Evolutionary conservation across 208 protist genomes (phyloP).

Genomic region (Crithidia acanthocephali): DNA sequence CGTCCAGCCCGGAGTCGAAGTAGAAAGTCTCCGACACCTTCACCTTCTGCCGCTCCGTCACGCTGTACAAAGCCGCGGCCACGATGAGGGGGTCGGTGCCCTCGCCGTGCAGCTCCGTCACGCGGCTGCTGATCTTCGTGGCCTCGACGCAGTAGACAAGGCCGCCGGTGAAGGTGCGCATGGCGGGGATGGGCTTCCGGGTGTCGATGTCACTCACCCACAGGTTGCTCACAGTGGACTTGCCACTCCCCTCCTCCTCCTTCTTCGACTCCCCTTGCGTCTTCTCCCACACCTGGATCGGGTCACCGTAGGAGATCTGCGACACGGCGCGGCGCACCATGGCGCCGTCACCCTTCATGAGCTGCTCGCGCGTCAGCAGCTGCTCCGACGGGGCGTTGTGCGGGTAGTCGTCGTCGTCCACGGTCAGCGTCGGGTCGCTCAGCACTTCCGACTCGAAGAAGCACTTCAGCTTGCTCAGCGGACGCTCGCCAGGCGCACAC

Average conservation of each 20-base stretch:
- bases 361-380: conserved; percentile 50
- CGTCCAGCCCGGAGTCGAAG: conserved; percentile 78
- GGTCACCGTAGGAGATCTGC: conserved; percentile 80
- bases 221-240: conserved; percentile 47
- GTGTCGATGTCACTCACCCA: conserved; percentile 79
- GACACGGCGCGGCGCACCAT: conserved; percentile 58
- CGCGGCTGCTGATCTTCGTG: conserved; percentile 54
- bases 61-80: conserved; percentile 62
- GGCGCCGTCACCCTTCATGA: conserved; percentile 34
- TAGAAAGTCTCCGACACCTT: conserved; percentile 92
- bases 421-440: conserved; percentile 56
- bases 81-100: conserved; percentile 79
- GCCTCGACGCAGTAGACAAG: conserved; percentile 60
- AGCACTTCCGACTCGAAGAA: conserved; percentile 80
- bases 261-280: conserved; percentile 9
- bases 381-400: conserved; percentile 69
- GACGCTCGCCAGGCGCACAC: conserved; percentile 30
- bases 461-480: conserved; percentile 58
- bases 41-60: conserved; percentile 41
- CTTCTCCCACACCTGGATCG: conserved; percentile 81
- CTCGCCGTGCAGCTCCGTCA: conserved; percentile 72
- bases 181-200: conserved; percentile 73
- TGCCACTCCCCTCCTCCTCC: conserved; percentile 12
- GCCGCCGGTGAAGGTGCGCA: conserved; percentile 76
- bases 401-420: conserved; percentile 72